Base-by-base conservation (phyloP, 257 asterid genomes). In the Lycium ferocissimum region DNA sequence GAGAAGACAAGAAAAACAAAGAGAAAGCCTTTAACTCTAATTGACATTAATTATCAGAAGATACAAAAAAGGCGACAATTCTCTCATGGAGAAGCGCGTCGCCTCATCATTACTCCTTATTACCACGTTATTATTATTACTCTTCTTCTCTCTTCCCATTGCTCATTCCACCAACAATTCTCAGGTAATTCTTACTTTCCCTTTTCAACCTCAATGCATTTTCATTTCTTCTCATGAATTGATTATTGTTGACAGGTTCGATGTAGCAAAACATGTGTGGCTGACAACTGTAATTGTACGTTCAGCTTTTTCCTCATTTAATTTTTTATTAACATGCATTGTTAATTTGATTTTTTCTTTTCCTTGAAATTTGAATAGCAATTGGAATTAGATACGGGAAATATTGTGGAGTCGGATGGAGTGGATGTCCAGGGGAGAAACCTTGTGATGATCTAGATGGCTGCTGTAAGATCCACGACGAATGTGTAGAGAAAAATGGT, bases 371-470 rank as follows among this genome's bases (percentile, higher is more conserved):
- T 87, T 86, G 83, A 67, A 54, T 84, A 93, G 98, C 98, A 2
- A 86, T 94, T 78, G 96, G 94, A 83, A 95, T 95, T 82, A 94
- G 89, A 89, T 95, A 95, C 53, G 99, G 98, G 65, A 95, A 95
- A 93, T 95, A 90, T 87, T 95, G 99, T 56, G 99, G 99, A 72
- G 97, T 95, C 67, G 99, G 98, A 35, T 94, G 97, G 97, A 91
- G 92, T 1, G 99, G 99, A 38, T 95, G 99, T 84, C 91, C 95
- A 0, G 99, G 99, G 58, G 99, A 95, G 92, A 92, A 94, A 84
- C 99, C 99, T 81, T 95, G 99, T 71, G 99, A 95, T 87, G 97
- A 95, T 88, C 89, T 95, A 84, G 98, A 95, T 87, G 97, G 95
- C 83, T 95, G 99, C 87, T 95, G 98, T 87, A 88, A 92, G 89